These are phyloP conservation scores for Euphrasia confusa DNA, from an alignment of 257 asterid genomes.

Conservation along the genomic window DNA sequence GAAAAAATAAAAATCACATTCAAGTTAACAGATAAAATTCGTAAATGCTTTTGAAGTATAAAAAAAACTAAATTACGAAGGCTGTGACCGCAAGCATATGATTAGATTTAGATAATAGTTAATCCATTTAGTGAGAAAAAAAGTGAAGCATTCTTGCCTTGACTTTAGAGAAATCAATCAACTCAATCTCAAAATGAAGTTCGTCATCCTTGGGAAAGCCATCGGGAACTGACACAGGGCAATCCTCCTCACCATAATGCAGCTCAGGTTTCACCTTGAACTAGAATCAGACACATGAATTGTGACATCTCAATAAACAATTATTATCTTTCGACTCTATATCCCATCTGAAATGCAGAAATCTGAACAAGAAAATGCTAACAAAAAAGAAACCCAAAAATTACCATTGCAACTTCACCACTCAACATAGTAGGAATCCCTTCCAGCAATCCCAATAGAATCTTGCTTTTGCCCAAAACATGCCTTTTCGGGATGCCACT, in stretches of 20 bases:
- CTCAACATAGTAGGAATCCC: constrained; percentile 84
- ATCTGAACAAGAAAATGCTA: too few relatives aligned
- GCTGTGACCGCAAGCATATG: background rate
- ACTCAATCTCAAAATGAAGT: constrained; percentile 93
- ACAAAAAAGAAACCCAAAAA: background rate
- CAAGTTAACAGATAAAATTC: constrained; percentile 5
- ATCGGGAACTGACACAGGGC: constrained; percentile 70
- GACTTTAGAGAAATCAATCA: constrained; percentile 83
- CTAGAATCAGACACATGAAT: constrained; percentile 40
- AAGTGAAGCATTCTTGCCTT: constrained; percentile 54
- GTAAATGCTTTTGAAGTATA: constrained; percentile 7
- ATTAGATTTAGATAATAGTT: constrained; percentile 4
- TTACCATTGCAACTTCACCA: constrained; percentile 93
- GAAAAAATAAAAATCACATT: constrained; percentile 26
- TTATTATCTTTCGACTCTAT: background rate
- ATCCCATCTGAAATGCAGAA: background rate
- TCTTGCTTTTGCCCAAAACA: constrained; percentile 89
- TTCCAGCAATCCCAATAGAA: constrained; percentile 81
- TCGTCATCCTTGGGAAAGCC: constrained; percentile 85
- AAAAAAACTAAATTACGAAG: background rate
- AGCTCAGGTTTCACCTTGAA: constrained; percentile 91
- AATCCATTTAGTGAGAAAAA: constrained; percentile 12
- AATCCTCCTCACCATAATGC: constrained; percentile 84
- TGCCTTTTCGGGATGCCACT: constrained; percentile 69
- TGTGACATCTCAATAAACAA: constrained; percentile 18